These are phyloP conservation scores for Marasmius tenuissimus DNA, from an alignment of 1,284 basidiomycete species.

Conservation along the genomic window DNA sequence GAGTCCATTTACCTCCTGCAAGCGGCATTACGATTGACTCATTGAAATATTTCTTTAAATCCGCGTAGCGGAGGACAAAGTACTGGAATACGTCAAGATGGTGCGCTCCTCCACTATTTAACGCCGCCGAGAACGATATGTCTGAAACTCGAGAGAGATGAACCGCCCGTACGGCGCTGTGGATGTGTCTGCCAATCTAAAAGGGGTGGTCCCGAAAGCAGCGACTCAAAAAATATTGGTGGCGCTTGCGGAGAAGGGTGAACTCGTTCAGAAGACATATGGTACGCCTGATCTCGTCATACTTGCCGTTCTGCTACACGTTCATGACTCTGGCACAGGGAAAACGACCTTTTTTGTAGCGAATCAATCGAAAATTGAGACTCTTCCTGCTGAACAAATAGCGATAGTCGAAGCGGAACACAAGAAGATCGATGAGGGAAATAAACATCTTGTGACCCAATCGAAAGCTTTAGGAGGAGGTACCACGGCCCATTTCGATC, in stretches of 20 bases:
- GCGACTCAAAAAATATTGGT: slow-evolving; percentile 80
- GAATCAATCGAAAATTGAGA: slow-evolving; percentile 66
- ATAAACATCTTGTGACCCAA: slow-evolving; percentile 51
- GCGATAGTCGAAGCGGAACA: slow-evolving; percentile 55
- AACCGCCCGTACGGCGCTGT: slow-evolving; percentile 79
- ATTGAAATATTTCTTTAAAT: not conserved
- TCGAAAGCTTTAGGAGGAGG: slow-evolving; percentile 53
- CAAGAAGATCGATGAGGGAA: slow-evolving; percentile 58
- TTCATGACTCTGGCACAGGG: slow-evolving; percentile 41
- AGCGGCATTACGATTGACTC: not conserved
- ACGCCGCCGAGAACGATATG: slow-evolving; percentile 3
- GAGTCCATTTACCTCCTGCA: slow-evolving; percentile 2
- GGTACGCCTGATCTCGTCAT: slow-evolving; percentile 43
- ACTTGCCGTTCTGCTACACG: slow-evolving; percentile 16
- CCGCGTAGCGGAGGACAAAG: slow-evolving; percentile 62
- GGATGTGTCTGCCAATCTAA: slow-evolving; percentile 85
- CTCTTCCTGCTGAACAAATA: slow-evolving; percentile 58
- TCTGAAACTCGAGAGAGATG: slow-evolving; percentile 46
- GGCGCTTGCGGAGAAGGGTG: slow-evolving; percentile 74
- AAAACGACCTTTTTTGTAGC: slow-evolving; percentile 85
- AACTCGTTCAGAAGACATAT: slow-evolving; percentile 74
- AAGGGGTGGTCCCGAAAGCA: slow-evolving; percentile 80
- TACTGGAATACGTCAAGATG: slow-evolving; percentile 72
- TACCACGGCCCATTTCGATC: slow-evolving; percentile 27
- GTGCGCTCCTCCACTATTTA: slow-evolving; percentile 32